Evolutionary conservation across 257 asterid species (phyloP).

Genomic region (Mentha longifolia): DNA sequence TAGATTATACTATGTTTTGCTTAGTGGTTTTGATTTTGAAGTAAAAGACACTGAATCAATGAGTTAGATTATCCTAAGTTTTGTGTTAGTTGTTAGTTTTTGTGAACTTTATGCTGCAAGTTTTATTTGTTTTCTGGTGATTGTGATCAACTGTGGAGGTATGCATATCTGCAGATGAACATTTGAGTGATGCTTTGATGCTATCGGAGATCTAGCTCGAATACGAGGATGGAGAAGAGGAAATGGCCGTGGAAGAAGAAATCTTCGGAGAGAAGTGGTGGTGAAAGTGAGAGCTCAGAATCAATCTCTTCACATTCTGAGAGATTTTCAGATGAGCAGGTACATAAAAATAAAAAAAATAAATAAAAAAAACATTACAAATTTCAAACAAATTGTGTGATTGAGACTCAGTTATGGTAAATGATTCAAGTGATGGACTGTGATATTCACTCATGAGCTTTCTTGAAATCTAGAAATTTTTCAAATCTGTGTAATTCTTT

Average conservation of each 20-base stretch:
- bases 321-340: conserved; percentile 76
- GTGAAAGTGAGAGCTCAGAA: conserved; percentile 71
- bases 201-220: conserved; percentile 21
- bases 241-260: conserved; percentile 82
- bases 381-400: not conserved
- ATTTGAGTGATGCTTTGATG: conserved; percentile 23
- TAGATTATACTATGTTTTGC: too few relatives aligned
- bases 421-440: not conserved
- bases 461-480: not conserved
- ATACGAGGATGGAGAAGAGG: conserved; percentile 61
- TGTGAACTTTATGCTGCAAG: not conserved
- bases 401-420: not conserved
- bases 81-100: not conserved
- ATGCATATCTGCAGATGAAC: conserved; percentile 36
- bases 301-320: conserved; percentile 66
- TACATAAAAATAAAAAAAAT: conserved; percentile 2
- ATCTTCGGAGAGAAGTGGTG: conserved; percentile 64
- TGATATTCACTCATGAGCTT: not conserved
- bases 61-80: not conserved
- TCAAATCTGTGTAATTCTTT: not conserved
- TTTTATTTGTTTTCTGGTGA: conserved; percentile 1
- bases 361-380: too few relatives aligned
- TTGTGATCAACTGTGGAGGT: conserved; percentile 21
- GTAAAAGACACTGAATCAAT: too few relatives aligned
- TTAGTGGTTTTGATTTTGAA: too few relatives aligned